These are phyloP conservation scores for Fusarium brevicatenulatum DNA, from an alignment of 2,329 filamentous ascomycete genomes.

Conservation along the genomic window DNA sequence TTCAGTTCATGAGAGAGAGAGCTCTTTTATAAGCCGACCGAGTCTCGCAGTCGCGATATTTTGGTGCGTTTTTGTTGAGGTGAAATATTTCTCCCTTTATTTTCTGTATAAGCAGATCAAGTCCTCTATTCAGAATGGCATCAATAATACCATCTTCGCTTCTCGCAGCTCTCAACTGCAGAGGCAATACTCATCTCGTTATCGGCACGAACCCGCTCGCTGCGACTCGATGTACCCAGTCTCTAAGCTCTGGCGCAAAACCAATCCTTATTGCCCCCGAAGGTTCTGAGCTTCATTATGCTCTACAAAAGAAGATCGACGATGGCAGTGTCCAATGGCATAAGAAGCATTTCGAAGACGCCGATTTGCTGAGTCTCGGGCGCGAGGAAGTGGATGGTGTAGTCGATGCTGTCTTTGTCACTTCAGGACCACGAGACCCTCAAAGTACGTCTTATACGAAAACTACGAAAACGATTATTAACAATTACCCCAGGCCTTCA, in stretches of 20 bases:
- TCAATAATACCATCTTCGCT: constrained; percentile 57
- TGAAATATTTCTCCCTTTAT: background rate
- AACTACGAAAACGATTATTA: background rate
- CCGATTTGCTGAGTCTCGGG: constrained; percentile 80
- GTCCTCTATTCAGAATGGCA: constrained; percentile 7
- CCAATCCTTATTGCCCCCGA: constrained; percentile 82
- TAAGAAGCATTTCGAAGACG: constrained; percentile 72
- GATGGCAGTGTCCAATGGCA: constrained; percentile 74
- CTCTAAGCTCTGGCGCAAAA: constrained; percentile 81
- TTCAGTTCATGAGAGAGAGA: constrained; percentile 6
- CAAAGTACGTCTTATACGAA: constrained; percentile 48
- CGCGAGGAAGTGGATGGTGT: constrained; percentile 79
- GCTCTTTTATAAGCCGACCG: constrained; percentile 32
- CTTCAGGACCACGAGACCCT: constrained; percentile 61
- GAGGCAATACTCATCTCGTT: constrained; percentile 81
- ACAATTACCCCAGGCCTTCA: constrained; percentile 59
- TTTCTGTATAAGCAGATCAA: constrained; percentile 15
- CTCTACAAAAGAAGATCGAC: constrained; percentile 71
- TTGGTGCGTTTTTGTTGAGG: background rate
- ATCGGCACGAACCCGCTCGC: constrained; percentile 88
- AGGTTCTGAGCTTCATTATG: constrained; percentile 66
- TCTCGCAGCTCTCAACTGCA: constrained; percentile 77
- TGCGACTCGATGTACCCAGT: constrained; percentile 82
- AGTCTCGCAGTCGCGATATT: constrained; percentile 28
- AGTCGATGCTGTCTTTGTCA: constrained; percentile 94